Evolutionary conservation across 345 rosid species (phyloP).

Genomic region (Eucalyptus microcorys): DNA sequence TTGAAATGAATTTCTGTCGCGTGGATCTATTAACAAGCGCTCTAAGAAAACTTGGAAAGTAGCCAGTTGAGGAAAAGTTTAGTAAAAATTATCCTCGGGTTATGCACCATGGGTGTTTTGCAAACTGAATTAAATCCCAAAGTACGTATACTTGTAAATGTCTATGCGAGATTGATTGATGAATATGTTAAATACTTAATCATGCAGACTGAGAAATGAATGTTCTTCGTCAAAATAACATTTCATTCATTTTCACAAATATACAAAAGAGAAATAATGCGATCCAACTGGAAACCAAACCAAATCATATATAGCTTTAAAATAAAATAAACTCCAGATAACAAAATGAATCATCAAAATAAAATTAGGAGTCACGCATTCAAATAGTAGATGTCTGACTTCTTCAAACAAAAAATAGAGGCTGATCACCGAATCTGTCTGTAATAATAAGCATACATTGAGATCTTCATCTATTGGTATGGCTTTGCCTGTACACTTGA

Average conservation of each 20-base stretch:
- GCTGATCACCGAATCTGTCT: rapidly evolving
- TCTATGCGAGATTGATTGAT: background rate
- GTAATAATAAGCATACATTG: rapidly evolving
- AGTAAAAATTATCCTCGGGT: no score
- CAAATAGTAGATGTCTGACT: no score
- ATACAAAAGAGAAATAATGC: no score
- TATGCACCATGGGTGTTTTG: background rate
- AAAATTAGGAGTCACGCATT: rapidly evolving
- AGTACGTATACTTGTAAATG: no score
- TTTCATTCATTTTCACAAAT: no score
- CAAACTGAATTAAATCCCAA: background rate
- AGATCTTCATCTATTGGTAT: no score
- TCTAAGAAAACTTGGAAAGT: background rate
- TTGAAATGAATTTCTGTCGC: rapidly evolving
- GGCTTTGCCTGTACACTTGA: no score
- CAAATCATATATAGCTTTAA: no score
- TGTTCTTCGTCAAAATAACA: rapidly evolving
- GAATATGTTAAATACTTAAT: background rate
- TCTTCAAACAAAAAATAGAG: rapidly evolving
- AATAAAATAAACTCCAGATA: no score
- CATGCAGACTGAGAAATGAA: background rate
- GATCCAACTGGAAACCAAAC: no score
- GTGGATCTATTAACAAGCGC: background rate
- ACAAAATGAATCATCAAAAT: rapidly evolving
- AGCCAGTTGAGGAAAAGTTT: background rate